Conservation (phyloP, 148 eudicot genomes). For the Rhododendron griersonianum region DNA sequence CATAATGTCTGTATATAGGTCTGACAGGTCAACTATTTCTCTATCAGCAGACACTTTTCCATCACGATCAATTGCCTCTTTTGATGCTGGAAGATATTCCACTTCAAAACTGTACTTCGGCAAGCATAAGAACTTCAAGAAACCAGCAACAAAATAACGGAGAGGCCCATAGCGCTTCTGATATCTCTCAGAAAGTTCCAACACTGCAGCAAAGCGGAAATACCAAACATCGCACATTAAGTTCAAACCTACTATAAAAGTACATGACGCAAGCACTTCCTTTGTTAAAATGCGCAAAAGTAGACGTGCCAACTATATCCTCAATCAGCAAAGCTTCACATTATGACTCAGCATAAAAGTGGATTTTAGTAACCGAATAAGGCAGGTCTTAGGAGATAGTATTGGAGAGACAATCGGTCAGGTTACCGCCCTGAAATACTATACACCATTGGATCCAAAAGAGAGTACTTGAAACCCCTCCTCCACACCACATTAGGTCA, state of each 20-base stretch:
- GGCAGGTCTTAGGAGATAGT: background rate
- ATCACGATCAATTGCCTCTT: slow-evolving; percentile 37
- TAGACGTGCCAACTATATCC: background rate
- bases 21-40: slow-evolving; percentile 80
- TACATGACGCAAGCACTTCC: background rate
- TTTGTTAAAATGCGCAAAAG: background rate
- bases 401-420: background rate
- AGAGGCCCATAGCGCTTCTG: slow-evolving; percentile 97
- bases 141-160: slow-evolving; percentile 95
- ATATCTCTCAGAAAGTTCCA: slow-evolving; percentile 95
- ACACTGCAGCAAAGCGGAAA: slow-evolving; percentile 45
- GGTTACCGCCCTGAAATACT: background rate
- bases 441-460: background rate
- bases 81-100: slow-evolving; percentile 77
- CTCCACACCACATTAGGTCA: background rate
- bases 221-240: background rate
- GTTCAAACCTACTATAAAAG: background rate
- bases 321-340: background rate
- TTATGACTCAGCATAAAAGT: background rate
- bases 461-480: background rate
- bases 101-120: slow-evolving; percentile 87
- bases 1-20: slow-evolving; percentile 86
- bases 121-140: slow-evolving; percentile 83
- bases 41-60: slow-evolving; percentile 45
- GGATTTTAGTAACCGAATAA: background rate